Base-by-base conservation (phyloP, 2,329 filamentous ascomycete genomes). In the Microsporum canis region DNA sequence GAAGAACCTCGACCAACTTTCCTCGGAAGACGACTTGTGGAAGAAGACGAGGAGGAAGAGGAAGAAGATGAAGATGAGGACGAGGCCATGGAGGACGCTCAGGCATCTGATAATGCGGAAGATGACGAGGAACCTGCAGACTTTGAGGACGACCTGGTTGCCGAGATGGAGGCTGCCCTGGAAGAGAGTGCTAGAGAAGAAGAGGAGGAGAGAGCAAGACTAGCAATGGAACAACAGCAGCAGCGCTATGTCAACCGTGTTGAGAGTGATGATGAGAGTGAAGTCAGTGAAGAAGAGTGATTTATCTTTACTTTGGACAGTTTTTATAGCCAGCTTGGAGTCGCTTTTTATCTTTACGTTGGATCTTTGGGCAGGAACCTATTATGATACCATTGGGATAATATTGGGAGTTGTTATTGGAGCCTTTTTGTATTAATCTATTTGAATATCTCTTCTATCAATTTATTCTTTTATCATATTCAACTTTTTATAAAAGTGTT, bases 281-380 rank as follows among this genome's bases (percentile, higher is more conserved):
- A 85, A 66, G 60, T 86, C 60, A 86, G 84, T 65, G 84, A 86
- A 69, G 84, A 86, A 70, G 84, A 86, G 69, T 86, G 64, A 27
- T 47, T 10, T 34, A 27, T n/a, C 33, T 53, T n/a, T 12, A 31
- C 31, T n/a, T 53, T 51, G 27, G 27, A 5, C n/a, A 39, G 38
- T 31, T 56, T 34, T 56, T 56, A 34, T 57, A 43, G 33, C 55
- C 14, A 56, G 31, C 34, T n/a, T 17, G 45, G 27, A 49, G 31
- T 38, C 29, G 5, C 31, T 33, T 53, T n/a, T 5, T 51, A 51
- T 17, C 27, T 43, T 3, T 43, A 43, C 7, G 39, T 14, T 8
- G 17, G 43, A 23, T 27, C 43, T 47, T 23, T 27, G 43, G 23
- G 17, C 23, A 47, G 43, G 43, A 3, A 17, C 23, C 43, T 47